These are phyloP conservation scores for Ceraceosorus guamensis DNA, from an alignment of 1,284 basidiomycete species.

Conservation along the genomic window DNA sequence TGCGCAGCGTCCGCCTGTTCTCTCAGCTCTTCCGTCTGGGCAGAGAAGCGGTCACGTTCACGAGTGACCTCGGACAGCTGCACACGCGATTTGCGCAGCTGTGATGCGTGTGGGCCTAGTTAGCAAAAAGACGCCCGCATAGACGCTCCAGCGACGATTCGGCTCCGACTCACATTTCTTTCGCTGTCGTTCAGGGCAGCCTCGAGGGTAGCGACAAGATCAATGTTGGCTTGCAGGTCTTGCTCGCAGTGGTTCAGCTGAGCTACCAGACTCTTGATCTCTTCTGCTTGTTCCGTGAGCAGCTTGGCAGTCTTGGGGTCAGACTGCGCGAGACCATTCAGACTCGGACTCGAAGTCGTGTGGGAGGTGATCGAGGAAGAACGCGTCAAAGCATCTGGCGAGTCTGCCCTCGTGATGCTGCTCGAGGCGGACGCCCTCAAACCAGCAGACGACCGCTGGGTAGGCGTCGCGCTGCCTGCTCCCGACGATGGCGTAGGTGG, in stretches of 20 bases:
- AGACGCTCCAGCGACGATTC: neutral
- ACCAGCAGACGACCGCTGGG: slow-evolving; percentile 16
- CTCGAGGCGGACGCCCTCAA: slow-evolving; percentile 29
- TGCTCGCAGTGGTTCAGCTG: slow-evolving; percentile 81
- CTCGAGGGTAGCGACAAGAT: slow-evolving; percentile 59
- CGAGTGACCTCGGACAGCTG: slow-evolving; percentile 39
- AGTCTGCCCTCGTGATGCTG: slow-evolving; percentile 27
- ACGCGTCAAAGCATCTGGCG: slow-evolving; percentile 27
- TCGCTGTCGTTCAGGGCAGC: slow-evolving; percentile 40
- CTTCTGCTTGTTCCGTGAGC: slow-evolving; percentile 67
- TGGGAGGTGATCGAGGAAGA: slow-evolving; percentile 34
- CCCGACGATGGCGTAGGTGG: slow-evolving; percentile 56
- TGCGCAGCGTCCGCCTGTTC: slow-evolving; percentile 29
- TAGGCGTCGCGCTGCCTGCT: slow-evolving; percentile 8
- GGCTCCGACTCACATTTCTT: slow-evolving; percentile 20
- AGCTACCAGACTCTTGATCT: slow-evolving; percentile 80
- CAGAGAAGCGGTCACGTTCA: slow-evolving; percentile 30
- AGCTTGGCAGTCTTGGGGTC: slow-evolving; percentile 42
- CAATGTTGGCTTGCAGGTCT: slow-evolving; percentile 83
- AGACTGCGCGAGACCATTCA: slow-evolving; percentile 8
- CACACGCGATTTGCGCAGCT: slow-evolving; percentile 38
- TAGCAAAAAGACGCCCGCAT: too few species aligned
- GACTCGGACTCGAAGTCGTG: slow-evolving; percentile 13
- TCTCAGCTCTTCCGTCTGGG: slow-evolving; percentile 32
- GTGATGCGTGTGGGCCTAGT: too few species aligned